Base-by-base conservation (phyloP, 345 rosid species). In the Citrus maxima region DNA sequence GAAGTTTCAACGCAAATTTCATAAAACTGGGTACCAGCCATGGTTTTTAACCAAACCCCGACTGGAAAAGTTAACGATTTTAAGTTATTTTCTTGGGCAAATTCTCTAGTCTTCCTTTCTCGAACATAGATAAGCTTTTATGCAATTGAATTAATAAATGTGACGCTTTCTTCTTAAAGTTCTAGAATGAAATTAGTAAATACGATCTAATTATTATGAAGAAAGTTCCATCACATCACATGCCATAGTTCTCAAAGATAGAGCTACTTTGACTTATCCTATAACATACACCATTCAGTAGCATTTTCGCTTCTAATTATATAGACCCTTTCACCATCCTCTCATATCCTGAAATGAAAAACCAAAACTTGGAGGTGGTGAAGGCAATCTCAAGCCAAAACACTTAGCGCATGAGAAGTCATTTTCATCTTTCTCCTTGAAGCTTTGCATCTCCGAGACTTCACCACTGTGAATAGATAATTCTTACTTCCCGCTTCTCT, bases 351-450 rank as follows among this genome's bases (percentile, higher is more conserved):
- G 13, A n/a, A 72, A 24, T 19, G 35, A 66, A 25, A 58, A 16
- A 35, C 22, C 4, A 46, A 46, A 46, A 46, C 4, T 46, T 46
- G 51, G 51, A 46, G 51, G 18, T 46, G 51, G 46, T 12, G 24
- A 58, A 28, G 67, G 14, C 24, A 30, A 12, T 25, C 59, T 77
- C 74, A 71, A 13, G 63, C 74, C 76, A 66, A 78, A 77, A 76
- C 78, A 75, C 68, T 18, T 28, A 62, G 34, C 71, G 22, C 78
- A 30, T 58, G 4, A 22, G 32, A 62, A 18, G 32, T 72, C 37
- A 64, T 27, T 73, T 88, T 90, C 88, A 93, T 92, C 87, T 86
- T 89, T 14, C 85, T 87, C 89, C 90, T 90, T 22, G 95, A 92
- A 58, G 89, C 91, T 81, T 86, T 95, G 84, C 97, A 95, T 79